These are phyloP conservation scores for Corylus americana DNA, from an alignment of 306 rosid genomes.

Conservation along the genomic window DNA sequence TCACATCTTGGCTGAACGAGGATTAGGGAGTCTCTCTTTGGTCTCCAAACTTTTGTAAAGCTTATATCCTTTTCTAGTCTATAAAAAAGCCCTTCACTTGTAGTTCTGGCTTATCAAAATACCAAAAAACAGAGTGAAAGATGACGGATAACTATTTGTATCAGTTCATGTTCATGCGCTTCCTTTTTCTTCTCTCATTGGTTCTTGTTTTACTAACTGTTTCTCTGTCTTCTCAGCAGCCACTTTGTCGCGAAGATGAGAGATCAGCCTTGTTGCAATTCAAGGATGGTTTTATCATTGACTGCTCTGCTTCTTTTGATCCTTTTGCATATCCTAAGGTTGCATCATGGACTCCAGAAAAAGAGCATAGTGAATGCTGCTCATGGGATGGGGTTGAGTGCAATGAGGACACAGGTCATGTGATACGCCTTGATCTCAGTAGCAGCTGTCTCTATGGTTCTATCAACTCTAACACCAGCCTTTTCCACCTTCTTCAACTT, in stretches of 20 bases:
- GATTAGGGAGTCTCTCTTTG: too few species aligned
- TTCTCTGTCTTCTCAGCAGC: neutral
- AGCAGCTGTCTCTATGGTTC: neutral
- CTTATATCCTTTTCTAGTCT: too few species aligned
- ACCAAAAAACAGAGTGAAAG: too few species aligned
- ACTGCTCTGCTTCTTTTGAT: too few species aligned
- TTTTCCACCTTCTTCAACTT: slow-evolving; percentile 17
- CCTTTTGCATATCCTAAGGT: too few species aligned
- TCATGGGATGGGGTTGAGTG: neutral
- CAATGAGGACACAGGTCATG: neutral
- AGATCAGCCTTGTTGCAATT: too few species aligned
- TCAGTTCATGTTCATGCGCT: neutral
- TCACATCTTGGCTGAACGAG: too few species aligned
- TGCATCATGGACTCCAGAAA: too few species aligned
- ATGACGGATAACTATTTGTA: neutral
- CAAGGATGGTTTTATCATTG: too few species aligned
- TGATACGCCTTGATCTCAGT: neutral
- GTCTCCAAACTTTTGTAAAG: too few species aligned
- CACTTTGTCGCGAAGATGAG: neutral
- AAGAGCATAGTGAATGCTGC: neutral
- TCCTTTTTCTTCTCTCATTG: neutral
- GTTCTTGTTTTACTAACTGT: neutral
- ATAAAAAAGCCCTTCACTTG: too few species aligned
- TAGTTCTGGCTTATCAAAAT: too few species aligned
- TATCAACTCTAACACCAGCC: neutral